Conservation (phyloP, 306 rosid genomes). For the Chamaecrista fasciculata region DNA sequence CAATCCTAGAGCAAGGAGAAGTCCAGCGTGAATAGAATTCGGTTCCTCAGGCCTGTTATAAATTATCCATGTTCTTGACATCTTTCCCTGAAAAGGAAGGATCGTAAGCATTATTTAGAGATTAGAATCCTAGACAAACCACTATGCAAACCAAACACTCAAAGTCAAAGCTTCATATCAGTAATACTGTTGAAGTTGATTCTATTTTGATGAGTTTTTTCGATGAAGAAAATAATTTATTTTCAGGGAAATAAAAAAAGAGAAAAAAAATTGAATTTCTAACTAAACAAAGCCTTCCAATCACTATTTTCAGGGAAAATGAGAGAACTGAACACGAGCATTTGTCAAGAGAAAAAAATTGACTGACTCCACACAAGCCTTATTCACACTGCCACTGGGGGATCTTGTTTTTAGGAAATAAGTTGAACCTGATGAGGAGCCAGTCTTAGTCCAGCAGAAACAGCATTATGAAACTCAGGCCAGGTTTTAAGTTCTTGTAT, state of each 20-base stretch:
- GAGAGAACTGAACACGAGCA: not conserved
- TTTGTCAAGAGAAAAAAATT: not conserved
- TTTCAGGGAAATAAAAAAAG: too few species aligned
- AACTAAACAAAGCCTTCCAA: too few species aligned
- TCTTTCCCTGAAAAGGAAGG: slow-evolving; percentile 75
- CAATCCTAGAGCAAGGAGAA: slow-evolving; percentile 88
- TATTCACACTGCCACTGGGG: not conserved
- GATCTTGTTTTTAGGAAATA: not conserved
- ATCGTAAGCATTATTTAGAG: slow-evolving; percentile 27
- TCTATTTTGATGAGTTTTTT: not conserved
- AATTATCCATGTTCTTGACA: slow-evolving; percentile 93
- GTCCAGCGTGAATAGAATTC: slow-evolving; percentile 91
- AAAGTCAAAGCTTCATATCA: slow-evolving; percentile 5
- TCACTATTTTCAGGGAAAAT: not conserved
- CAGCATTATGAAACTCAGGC: slow-evolving; percentile 99
- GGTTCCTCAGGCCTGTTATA: slow-evolving; percentile 88
- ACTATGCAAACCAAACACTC: slow-evolving; percentile 16
- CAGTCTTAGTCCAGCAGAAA: slow-evolving; percentile 94
- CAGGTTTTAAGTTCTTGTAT: slow-evolving; percentile 87
- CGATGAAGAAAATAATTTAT: too few species aligned
- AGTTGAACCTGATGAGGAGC: slow-evolving; percentile 88
- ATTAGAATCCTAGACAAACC: slow-evolving; percentile 8
- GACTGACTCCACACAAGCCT: not conserved
- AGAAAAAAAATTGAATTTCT: too few species aligned
- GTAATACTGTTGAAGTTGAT: not conserved